These are phyloP conservation scores for Galerina marginata DNA, from an alignment of 768 basidiomycete species.

Conservation along the genomic window DNA sequence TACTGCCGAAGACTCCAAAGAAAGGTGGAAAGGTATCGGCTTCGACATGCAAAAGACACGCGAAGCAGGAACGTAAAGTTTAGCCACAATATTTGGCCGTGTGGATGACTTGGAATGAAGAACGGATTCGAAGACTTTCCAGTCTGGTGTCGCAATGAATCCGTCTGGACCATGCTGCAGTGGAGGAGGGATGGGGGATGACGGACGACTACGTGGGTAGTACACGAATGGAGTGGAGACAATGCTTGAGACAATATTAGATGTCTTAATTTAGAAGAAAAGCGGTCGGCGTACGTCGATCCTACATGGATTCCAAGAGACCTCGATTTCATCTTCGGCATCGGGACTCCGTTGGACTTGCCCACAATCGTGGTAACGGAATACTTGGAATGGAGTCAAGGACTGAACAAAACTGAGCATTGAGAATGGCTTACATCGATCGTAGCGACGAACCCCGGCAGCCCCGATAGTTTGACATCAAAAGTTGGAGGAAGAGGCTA, in stretches of 20 bases:
- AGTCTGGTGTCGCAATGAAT: conserved; percentile 51
- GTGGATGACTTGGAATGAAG: conserved; percentile 44
- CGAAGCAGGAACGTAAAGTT: conserved; percentile 60
- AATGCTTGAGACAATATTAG: conserved; percentile 38
- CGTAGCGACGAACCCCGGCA: conserved; percentile 74
- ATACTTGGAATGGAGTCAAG: conserved; percentile 46
- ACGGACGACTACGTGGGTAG: conserved; percentile 68
- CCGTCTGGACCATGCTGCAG: conserved; percentile 41
- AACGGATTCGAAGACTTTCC: conserved; percentile 51
- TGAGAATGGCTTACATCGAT: conserved; percentile 47
- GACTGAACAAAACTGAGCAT: not conserved
- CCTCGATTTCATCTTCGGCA: conserved; percentile 55
- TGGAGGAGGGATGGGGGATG: conserved; percentile 53
- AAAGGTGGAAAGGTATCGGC: conserved; percentile 71
- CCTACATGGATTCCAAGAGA: conserved; percentile 58
- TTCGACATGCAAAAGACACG: conserved; percentile 62
- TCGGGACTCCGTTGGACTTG: conserved; percentile 50
- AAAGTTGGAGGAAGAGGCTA: conserved; percentile 77
- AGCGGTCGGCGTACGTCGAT: conserved; percentile 48
- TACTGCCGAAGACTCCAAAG: conserved; percentile 57
- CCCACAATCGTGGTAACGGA: conserved; percentile 56
- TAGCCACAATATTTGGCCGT: conserved; percentile 45
- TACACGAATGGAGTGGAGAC: conserved; percentile 69
- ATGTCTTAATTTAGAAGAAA: conserved; percentile 3
- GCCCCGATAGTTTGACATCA: conserved; percentile 66